Evolutionary conservation across 257 asterid species (phyloP), one percentile per base, ranked within the genome.

Genomic region (Solanum corneliomulleri): DNA sequence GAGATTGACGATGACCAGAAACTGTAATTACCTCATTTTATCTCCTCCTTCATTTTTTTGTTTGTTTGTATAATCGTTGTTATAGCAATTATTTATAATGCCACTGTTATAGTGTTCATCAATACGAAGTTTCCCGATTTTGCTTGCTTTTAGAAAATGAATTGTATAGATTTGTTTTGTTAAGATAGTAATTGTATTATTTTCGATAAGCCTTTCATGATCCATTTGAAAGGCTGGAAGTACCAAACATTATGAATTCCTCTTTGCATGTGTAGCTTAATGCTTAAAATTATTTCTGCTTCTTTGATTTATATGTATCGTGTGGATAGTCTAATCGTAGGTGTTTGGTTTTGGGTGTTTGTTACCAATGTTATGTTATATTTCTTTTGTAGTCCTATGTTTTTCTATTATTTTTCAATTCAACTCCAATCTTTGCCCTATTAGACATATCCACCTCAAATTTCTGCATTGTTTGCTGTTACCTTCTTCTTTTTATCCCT

Each of bases 1-100:
- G 85, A 80, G 25, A 80, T 80, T 29, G 85, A 80, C 44, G 85
- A 80, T 80, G 85, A 80, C 29, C 85, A 80, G 69, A 80, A 80
- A 49, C 85, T 80, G 84, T 78, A 78, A 78, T 16, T 15, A 42
- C 11, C 33, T 42, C 21, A 11, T 41, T 3, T 75, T 20, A 20
- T 37, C 29, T 72, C 9, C 7, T 23, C 23, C 23, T 74, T 41
- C 1, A 20, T 33, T 72, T 35, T 29, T 18, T 35, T 6, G 62
- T 4, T 16, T 71, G 80, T 35, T 72, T 9, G 74, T 12, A 27
- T 68, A 27, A 14, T 68, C 21, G 23, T 29, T 13, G 10, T 74
- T 9, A 4, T 7, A 14, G 0, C 62, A n/a, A 4, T 15, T 27
- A 78, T 15, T 45, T 25, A n/a, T 42, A 25, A 7, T 25, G n/a